Conservation (phyloP, 2,329 filamentous ascomycete genomes). For the Phialophora verrucosa region DNA sequence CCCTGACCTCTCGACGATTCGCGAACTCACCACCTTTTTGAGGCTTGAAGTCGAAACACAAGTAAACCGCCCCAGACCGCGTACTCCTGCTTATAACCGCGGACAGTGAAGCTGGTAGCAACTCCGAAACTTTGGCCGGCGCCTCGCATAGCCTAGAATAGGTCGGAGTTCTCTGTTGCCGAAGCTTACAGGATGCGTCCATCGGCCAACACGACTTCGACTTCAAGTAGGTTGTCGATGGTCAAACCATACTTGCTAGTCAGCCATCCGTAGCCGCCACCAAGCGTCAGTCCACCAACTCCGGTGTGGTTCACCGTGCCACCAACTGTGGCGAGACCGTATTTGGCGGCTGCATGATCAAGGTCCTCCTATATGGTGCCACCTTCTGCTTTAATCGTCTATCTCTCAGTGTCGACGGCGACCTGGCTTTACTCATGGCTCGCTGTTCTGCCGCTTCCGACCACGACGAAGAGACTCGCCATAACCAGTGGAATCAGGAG, state of each 20-base stretch:
- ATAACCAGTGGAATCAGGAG: background rate
- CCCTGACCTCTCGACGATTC: constrained; percentile 28
- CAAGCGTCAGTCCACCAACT: constrained; percentile 63
- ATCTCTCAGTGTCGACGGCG: constrained; percentile 53
- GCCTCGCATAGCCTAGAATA: constrained; percentile 52
- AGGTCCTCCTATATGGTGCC: constrained; percentile 62
- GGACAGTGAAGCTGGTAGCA: constrained; percentile 50
- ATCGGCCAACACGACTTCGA: constrained; percentile 46
- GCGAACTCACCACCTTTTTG: constrained; percentile 37
- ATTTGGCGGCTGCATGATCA: constrained; percentile 56
- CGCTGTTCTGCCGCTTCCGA: constrained; percentile 8
- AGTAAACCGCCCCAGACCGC: constrained; percentile 45
- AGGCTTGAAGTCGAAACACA: constrained; percentile 38
- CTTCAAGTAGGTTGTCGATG: constrained; percentile 56
- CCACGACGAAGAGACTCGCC: constrained; percentile 8
- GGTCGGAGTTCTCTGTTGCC: constrained; percentile 45
- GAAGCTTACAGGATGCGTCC: constrained; percentile 48
- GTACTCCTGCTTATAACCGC: constrained; percentile 43
- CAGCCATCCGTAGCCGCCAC: constrained; percentile 65
- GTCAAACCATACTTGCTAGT: constrained; percentile 61
- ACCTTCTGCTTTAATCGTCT: constrained; percentile 57
- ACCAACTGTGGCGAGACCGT: constrained; percentile 64
- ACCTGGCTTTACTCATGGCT: constrained; percentile 45
- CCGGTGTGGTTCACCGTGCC: constrained; percentile 69
- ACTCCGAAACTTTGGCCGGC: constrained; percentile 52